Evolutionary conservation across 148 eudicot genomes (phyloP), one percentile per base, ranked within the genome.

Genomic region (Polygonum maritimum): DNA sequence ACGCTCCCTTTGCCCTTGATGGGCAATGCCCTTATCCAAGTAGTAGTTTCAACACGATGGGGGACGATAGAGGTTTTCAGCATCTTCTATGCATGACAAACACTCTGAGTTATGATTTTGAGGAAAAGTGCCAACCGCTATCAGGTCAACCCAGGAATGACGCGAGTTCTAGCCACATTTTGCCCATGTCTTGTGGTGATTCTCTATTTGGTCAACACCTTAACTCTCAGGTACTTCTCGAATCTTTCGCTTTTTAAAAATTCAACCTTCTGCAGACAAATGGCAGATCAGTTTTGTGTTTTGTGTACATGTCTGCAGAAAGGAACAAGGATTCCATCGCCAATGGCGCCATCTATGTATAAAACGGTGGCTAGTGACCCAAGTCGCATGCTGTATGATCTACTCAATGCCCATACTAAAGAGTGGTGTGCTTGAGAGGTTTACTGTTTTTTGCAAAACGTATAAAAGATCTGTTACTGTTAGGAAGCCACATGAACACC

Each of bases 21-120:
- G 71, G 71, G 3, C 71, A 67, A 67, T 67, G 38, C 71, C 71
- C 71, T 4, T 67, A 67, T 65, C 71, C 71, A n/a, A n/a, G n/a
- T 35, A 35, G 19, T 67, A 67, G 21, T 16, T 33, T 35, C 19
- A 38, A 67, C 16, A 67, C 38, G 19, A n/a, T 67, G 16, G 71
- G 40, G 35, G 4, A 38, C 15, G 40, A 38, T 67, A 67, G 36
- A 36, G 35, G 45, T 15, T 67, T 67, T 67, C 71, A 67, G 45
- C 71, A 67, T 35, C 45, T 67, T 15, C 7, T 67, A n/a, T 19
- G 71, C 8, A 67, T 36, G 71, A 8, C 41, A 38, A 36, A 67
- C 45, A 35, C 44, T n/a, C 19, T 67, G 35, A 21, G 38, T 36
- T 36, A 67, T 38, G 45, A 67, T 67, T 33, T 65, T 65, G 71